Evolutionary conservation across 163 green algal genomes (phyloP).

Genomic region (Volvox carteri): DNA sequence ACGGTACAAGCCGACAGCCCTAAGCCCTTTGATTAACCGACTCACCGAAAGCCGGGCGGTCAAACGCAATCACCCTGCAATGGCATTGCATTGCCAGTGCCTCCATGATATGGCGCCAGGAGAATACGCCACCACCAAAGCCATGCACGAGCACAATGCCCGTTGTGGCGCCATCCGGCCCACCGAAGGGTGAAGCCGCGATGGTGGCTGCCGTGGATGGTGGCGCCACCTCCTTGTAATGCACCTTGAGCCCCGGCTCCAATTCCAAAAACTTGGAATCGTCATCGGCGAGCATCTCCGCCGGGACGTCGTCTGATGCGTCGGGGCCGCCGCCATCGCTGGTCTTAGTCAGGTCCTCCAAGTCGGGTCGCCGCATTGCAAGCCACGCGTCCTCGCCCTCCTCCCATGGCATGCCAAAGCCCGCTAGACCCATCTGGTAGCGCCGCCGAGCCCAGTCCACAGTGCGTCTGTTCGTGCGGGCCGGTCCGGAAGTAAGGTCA

Average conservation of each 20-base stretch:
- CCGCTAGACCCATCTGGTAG: slow-evolving; percentile 75
- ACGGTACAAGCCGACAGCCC: no score
- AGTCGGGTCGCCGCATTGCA: slow-evolving; percentile 57
- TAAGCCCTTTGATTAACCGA: no score
- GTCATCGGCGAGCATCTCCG: slow-evolving; percentile 73
- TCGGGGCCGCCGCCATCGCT: slow-evolving; percentile 38
- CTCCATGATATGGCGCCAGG: slow-evolving; percentile 87
- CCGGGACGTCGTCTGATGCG: slow-evolving; percentile 62
- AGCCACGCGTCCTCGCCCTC: slow-evolving; percentile 74
- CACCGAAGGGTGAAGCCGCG: background rate
- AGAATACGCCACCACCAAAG: slow-evolving; percentile 83
- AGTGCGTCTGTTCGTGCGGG: slow-evolving; percentile 65
- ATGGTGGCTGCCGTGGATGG: background rate
- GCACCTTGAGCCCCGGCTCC: slow-evolving; percentile 62
- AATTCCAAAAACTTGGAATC: slow-evolving; percentile 78
- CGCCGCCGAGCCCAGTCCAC: slow-evolving; percentile 71
- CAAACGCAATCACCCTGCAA: slow-evolving; percentile 79
- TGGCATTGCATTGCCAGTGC: slow-evolving; percentile 73
- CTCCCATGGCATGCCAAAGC: slow-evolving; percentile 74
- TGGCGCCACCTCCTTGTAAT: slow-evolving; percentile 57
- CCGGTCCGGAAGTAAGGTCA: no score
- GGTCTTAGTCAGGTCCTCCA: slow-evolving; percentile 63
- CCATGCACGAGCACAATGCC: slow-evolving; percentile 82
- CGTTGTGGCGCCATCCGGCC: background rate
- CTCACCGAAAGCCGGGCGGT: slow-evolving; percentile 82